phyloP scores from a whole-genome alignment of 2,329 filamentous ascomycete species.

The Albifimbria verrucaria region DNA sequence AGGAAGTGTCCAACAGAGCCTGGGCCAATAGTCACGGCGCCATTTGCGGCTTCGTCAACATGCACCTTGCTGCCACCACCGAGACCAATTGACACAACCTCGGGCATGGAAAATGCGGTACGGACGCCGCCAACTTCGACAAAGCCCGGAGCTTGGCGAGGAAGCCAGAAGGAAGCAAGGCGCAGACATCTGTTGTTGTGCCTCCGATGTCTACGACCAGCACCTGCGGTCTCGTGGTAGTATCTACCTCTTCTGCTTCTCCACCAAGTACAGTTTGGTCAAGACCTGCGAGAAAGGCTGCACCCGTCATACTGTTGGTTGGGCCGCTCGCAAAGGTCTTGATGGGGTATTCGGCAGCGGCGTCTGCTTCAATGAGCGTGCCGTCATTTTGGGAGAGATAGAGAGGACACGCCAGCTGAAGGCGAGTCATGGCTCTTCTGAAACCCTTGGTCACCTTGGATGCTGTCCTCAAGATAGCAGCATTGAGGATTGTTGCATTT shows the following conservation, averaged over 20 bases:
- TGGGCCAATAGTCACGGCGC: constrained; percentile 46
- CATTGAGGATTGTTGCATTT: constrained; percentile 54
- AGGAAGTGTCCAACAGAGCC: constrained; percentile 53
- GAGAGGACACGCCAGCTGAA: constrained; percentile 38
- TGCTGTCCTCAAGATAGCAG: constrained; percentile 46
- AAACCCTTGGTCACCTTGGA: constrained; percentile 45
- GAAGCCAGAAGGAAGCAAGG: constrained; percentile 55
- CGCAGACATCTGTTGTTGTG: constrained; percentile 59
- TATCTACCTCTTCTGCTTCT: not conserved
- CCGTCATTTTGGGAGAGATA: constrained; percentile 54
- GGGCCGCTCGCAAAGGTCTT: constrained; percentile 52
- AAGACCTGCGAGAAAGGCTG: constrained; percentile 50
- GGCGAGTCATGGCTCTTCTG: constrained; percentile 38
- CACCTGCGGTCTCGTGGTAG: constrained; percentile 23
- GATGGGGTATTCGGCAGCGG: constrained; percentile 46
- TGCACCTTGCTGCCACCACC: constrained; percentile 46
- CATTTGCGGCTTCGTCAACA: constrained; percentile 20
- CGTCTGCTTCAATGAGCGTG: constrained; percentile 44
- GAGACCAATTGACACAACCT: constrained; percentile 53
- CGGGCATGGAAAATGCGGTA: constrained; percentile 56
- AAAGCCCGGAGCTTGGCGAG: constrained; percentile 55
- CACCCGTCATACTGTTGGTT: constrained; percentile 52
- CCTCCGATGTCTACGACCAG: constrained; percentile 59
- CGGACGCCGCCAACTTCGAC: constrained; percentile 56
- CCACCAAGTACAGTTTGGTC: constrained; percentile 23